These are phyloP conservation scores for Corinectria fuckeliana DNA, from an alignment of 2,329 filamentous ascomycete genomes.

Conservation along the genomic window DNA sequence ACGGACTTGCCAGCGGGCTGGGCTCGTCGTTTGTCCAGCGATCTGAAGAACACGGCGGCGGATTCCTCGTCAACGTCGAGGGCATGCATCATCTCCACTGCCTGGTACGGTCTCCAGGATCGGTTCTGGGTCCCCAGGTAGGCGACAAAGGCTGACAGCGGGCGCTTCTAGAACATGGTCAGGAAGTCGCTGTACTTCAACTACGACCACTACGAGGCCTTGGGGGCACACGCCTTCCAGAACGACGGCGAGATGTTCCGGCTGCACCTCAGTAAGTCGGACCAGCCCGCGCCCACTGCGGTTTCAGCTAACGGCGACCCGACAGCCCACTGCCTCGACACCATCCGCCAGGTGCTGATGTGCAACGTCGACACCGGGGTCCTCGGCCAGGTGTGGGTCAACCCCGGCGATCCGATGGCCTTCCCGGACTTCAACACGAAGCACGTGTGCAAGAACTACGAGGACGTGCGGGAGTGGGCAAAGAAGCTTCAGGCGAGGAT, in stretches of 20 bases:
- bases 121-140: fast-evolving
- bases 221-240: slow-evolving; percentile 58
- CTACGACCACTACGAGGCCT: slow-evolving; percentile 60
- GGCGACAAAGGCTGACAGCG: background rate
- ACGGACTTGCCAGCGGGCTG: slow-evolving; percentile 59
- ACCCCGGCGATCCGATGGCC: slow-evolving; percentile 50
- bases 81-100: slow-evolving; percentile 65
- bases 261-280: slow-evolving; percentile 60
- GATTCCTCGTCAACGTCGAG: slow-evolving; percentile 64
- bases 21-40: slow-evolving; percentile 61
- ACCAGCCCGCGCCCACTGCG: background rate
- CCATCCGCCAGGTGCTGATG: slow-evolving; percentile 67
- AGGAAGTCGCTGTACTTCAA: slow-evolving; percentile 66
- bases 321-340: slow-evolving; percentile 63
- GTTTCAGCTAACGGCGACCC: background rate
- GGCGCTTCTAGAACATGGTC: slow-evolving; percentile 59
- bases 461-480: slow-evolving; percentile 60
- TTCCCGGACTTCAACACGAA: slow-evolving; percentile 69
- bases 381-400: slow-evolving; percentile 66
- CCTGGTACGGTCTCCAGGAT: slow-evolving; percentile 46
- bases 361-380: slow-evolving; percentile 66
- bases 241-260: slow-evolving; percentile 62
- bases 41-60: slow-evolving; percentile 61
- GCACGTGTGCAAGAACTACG: slow-evolving; percentile 65
- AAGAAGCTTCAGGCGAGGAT: slow-evolving; percentile 54